These are phyloP conservation scores for Cladobotryum mycophilum DNA, from an alignment of 2,329 filamentous ascomycete species.

Conservation along the genomic window DNA sequence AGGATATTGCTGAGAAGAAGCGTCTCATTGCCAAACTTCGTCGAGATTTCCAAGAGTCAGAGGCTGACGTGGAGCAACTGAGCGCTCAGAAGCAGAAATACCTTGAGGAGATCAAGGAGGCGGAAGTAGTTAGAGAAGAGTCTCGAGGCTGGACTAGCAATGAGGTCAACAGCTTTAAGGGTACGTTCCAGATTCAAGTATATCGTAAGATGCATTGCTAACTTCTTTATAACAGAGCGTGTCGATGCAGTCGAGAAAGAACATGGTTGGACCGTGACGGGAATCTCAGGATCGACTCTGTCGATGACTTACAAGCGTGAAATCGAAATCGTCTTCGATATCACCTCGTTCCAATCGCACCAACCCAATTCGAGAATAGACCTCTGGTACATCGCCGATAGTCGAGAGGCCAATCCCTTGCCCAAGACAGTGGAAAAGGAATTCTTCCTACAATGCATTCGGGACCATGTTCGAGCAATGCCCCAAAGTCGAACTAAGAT, in stretches of 20 bases:
- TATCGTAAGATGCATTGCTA: slow-evolving; percentile 21
- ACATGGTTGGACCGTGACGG: slow-evolving; percentile 66
- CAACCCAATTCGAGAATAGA: slow-evolving; percentile 53
- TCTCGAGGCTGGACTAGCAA: slow-evolving; percentile 81
- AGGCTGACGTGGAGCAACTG: slow-evolving; percentile 55
- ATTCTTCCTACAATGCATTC: slow-evolving; percentile 69
- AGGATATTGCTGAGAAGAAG: slow-evolving; percentile 64
- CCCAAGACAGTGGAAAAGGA: slow-evolving; percentile 60
- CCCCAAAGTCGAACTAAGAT: slow-evolving; percentile 52
- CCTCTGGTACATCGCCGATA: slow-evolving; percentile 62
- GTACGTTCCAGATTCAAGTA: slow-evolving; percentile 34
- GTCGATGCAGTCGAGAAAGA: slow-evolving; percentile 59
- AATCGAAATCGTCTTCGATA: slow-evolving; percentile 67
- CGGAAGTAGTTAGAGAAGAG: slow-evolving; percentile 78
- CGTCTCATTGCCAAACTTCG: slow-evolving; percentile 60
- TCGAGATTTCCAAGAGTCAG: slow-evolving; percentile 60
- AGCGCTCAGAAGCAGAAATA: slow-evolving; percentile 63
- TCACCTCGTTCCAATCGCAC: slow-evolving; percentile 49
- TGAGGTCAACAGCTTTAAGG: slow-evolving; percentile 75
- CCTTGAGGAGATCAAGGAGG: slow-evolving; percentile 68
- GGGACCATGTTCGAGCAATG: slow-evolving; percentile 59
- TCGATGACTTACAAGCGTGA: slow-evolving; percentile 69
- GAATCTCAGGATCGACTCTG: slow-evolving; percentile 54
- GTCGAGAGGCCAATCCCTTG: slow-evolving; percentile 44
- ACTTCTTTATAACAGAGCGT: slow-evolving; percentile 46